Evolutionary conservation across 768 basidiomycete genomes (phyloP), one percentile per base, ranked within the genome.

Genomic region (Paxillus ammoniavirescens): DNA sequence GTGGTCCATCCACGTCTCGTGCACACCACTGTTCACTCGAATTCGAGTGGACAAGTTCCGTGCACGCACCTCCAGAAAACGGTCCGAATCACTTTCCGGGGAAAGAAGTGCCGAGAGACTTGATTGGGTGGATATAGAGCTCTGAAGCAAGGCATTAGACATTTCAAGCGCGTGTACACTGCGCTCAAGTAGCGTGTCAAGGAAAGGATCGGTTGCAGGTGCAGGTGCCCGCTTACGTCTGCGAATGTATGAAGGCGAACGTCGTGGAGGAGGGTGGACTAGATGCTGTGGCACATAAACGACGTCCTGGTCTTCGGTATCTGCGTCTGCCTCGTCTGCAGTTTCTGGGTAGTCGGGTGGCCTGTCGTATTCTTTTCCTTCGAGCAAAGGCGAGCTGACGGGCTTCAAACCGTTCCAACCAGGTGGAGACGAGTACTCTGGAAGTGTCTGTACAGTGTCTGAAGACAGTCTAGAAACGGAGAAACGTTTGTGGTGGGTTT

Each of bases 161-260:
- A 91, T 84, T 66, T 93, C 91, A 8, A 93, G 76, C 1, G 91
- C 91, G 69, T 91, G 84, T 13, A 93, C 88, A 58, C 89, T 91
- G 57, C 91, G 83, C 53, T 83, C 88, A 2, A 93, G 77, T 14
- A 93, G 74, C n/a, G 85, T 79, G 68, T 93, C 91, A 26, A 91
- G 77, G 61, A 80, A 83, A 12, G 80, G 79, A 65, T 87, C 84
- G 46, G 73, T 37, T 8, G 42, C 30, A 66, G 18, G 69, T 47
- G 31, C 54, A 65, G 61, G 60, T 18, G 56, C 50, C 44, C 69
- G 61, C 52, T 70, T 65, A 53, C 66, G 63, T 33, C 70, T 64
- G 44, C 63, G 65, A 54, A 47, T 42, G 26, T 57, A 47, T 12
- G 54, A 21, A 28, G 57, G 53, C 17, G 64, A 45, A 37, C 72